Percentiles rank a stretch among this genome's conserved stretches.
These are phyloP conservation scores for Saccharomyces uvarum DNA, from an alignment of 1,139 yeast species.

Conservation along the genomic window DNA sequence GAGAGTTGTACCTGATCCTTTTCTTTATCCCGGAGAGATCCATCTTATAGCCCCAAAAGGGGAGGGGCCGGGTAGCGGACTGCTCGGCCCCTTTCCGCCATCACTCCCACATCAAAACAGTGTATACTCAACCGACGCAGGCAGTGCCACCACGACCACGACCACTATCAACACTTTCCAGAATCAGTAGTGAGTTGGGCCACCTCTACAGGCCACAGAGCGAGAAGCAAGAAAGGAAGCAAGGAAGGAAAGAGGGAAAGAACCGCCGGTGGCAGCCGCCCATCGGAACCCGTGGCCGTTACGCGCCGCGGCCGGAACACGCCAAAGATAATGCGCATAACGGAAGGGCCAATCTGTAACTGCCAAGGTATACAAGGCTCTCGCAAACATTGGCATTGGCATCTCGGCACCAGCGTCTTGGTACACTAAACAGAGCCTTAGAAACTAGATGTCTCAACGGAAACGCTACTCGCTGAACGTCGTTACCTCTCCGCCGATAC, in stretches of 20 bases:
- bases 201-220: background rate
- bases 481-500: slow-evolving; percentile 3
- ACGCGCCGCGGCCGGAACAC: slow-evolving; percentile 1
- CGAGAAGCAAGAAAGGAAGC: background rate
- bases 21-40: background rate
- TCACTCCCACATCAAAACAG: background rate
- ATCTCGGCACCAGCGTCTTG: background rate
- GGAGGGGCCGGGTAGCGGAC: background rate
- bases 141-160: background rate
- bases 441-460: background rate
- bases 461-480: slow-evolving; percentile 5
- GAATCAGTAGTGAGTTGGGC: background rate
- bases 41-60: background rate
- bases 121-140: background rate
- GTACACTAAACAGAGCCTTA: background rate
- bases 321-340: background rate
- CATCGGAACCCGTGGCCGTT: background rate
- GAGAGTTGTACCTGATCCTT: background rate
- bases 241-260: background rate
- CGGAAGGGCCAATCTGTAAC: background rate
- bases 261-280: background rate
- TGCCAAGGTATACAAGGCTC: background rate
- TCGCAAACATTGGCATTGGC: background rate
- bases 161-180: background rate
- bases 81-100: background rate